Evolutionary conservation across 2,329 filamentous ascomycete species (phyloP).

Genomic region (Fusarium robinianum): DNA sequence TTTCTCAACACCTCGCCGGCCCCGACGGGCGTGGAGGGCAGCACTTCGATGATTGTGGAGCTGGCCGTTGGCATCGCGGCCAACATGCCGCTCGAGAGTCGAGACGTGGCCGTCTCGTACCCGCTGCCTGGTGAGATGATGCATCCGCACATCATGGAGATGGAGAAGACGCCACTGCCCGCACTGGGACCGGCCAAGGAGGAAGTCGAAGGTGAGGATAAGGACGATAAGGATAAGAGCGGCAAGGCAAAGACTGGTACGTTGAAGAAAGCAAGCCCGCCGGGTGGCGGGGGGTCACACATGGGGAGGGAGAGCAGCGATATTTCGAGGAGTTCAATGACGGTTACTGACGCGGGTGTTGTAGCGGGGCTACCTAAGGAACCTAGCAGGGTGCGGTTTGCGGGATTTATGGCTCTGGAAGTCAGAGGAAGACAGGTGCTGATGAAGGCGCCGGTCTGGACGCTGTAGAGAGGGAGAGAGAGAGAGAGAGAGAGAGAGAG

Average conservation of each 20-base stretch:
- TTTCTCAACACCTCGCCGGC: constrained; percentile 78
- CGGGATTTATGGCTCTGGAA: constrained; percentile 75
- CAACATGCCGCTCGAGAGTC: constrained; percentile 86
- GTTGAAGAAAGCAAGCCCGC: constrained; percentile 35
- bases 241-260: constrained; percentile 55
- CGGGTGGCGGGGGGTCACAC: constrained; percentile 10
- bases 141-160: constrained; percentile 78
- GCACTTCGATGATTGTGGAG: constrained; percentile 90
- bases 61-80: constrained; percentile 83
- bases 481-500: background rate
- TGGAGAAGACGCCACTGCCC: constrained; percentile 74
- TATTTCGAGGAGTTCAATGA: constrained; percentile 36
- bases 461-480: constrained; percentile 39
- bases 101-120: constrained; percentile 87
- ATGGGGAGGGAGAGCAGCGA: constrained; percentile 29
- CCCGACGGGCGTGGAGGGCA: constrained; percentile 81
- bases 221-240: constrained; percentile 51
- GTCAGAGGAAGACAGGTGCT: constrained; percentile 76
- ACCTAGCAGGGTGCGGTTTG: constrained; percentile 67
- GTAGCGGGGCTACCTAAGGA: constrained; percentile 50
- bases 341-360: constrained; percentile 48
- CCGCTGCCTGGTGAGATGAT: constrained; percentile 77
- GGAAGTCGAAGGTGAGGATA: constrained; percentile 48
- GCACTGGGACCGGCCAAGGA: constrained; percentile 56
- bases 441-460: constrained; percentile 76